phyloP scores from a whole-genome alignment of 1,139 yeast species.

The Zygoascus hellenicus region DNA sequence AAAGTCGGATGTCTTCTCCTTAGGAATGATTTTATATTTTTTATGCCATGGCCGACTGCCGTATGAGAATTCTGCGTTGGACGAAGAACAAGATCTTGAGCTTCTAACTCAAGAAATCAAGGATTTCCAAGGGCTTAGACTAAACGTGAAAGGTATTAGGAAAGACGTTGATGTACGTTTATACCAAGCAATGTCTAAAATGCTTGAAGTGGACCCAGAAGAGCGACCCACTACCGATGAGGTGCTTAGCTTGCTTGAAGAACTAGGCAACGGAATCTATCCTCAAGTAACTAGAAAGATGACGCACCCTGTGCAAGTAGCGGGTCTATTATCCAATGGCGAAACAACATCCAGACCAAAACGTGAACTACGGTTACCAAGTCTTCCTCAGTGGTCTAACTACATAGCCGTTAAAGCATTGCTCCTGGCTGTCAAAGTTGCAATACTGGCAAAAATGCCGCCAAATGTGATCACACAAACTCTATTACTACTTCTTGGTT shows the following conservation, averaged over 20 bases:
- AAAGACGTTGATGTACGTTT: conserved; percentile 39
- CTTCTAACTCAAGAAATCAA: conserved; percentile 41
- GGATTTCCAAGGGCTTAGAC: conserved; percentile 32
- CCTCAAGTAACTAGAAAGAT: too few species aligned
- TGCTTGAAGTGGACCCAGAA: conserved; percentile 36
- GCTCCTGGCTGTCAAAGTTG: background rate
- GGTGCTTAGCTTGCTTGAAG: conserved; percentile 20
- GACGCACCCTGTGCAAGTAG: too few species aligned
- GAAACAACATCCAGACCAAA: background rate
- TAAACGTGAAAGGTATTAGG: conserved; percentile 24
- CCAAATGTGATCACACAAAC: background rate
- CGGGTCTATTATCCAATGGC: conserved; percentile 4
- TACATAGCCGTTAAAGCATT: background rate
- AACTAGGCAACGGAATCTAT: too few species aligned
- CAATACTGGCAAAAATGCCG: background rate
- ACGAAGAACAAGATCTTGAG: conserved; percentile 26
- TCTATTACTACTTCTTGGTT: background rate
- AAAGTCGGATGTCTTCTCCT: conserved; percentile 71
- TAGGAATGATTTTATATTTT: conserved; percentile 75
- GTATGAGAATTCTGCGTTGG: conserved; percentile 36
- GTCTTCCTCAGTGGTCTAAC: background rate
- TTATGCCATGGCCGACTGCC: conserved; percentile 69
- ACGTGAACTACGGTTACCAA: background rate
- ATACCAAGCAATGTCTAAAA: conserved; percentile 35
- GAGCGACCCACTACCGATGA: conserved; percentile 44